Evolutionary conservation across 2,329 filamentous ascomycete genomes (phyloP), one percentile per base, ranked within the genome.

Genomic region (Curvularia hawaiiensis): DNA sequence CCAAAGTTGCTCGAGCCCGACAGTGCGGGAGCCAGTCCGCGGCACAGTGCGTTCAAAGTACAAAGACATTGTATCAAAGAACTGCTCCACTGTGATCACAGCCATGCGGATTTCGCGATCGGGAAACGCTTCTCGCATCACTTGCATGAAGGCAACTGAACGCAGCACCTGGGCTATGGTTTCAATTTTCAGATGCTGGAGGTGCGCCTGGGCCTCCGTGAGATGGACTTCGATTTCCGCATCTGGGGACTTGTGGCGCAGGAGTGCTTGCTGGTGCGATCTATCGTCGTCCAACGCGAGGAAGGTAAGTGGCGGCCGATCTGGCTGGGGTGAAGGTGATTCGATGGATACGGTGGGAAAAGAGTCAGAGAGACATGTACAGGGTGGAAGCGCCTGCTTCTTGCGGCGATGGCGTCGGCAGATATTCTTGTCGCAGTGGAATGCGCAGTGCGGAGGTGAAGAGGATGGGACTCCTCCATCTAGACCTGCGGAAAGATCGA

Each of bases 21-120:
- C 12, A 1, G n/a, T 33, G 9, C 44, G 54, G 7, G 31, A 16
- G 1, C n/a, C 33, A 2, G 8, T 12, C 0, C 30, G 38, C 1
- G 49, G 47, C 1, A 49, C 57, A 14, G 51, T 58, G 18, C 57
- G 54, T 11, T 43, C n/a, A 22, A 62, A 56, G 45, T 62, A 62
- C 22, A 49, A 11, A 11, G 26, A 4, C 10, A 58, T 47, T 11
- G 43, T 28, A 10, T 28, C 33, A 35, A 60, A 57, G 47, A 58
- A 48, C 20, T 14, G 12, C 12, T 43, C 35, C 16, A 38, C 8
- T 6, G 35, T 38, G 16, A 2, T 4, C 16, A 38, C 16, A n/a
- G 16, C 8, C 16, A 38, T 18, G 16, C 4, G 14, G 35, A 38
- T 18, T 8, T 38, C 35, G 39, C 20, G 39, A 6, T 9, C 18